Percentiles rank a stretch among this genome's conserved stretches.
These are phyloP conservation scores for Pseudonitzschia pungens DNA, from an alignment of 108 stramenopile genomes.

Conservation along the genomic window DNA sequence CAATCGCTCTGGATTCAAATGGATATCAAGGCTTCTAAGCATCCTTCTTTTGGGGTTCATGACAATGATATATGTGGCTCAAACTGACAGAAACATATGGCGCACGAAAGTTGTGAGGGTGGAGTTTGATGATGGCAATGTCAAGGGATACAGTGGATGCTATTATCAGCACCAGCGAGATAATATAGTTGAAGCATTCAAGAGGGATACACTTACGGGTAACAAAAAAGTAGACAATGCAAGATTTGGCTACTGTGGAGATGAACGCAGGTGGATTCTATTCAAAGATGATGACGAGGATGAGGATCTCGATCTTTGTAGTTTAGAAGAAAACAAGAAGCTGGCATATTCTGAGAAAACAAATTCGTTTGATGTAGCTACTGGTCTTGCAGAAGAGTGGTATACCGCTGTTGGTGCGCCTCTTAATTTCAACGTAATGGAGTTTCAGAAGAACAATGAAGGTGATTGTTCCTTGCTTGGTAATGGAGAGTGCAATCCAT, in stretches of 20 bases:
- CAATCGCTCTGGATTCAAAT: neutral
- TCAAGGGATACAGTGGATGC: slow-evolving; percentile 2
- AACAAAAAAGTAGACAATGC: neutral
- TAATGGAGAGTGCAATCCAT: neutral
- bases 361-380: neutral
- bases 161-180: neutral
- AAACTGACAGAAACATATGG: neutral
- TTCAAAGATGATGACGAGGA: neutral
- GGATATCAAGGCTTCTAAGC: neutral
- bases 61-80: neutral
- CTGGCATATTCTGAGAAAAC: neutral
- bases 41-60: neutral
- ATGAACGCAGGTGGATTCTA: neutral
- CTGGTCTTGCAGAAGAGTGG: neutral
- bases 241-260: neutral
- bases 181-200: neutral
- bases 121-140: neutral
- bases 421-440: neutral
- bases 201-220: neutral
- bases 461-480: neutral
- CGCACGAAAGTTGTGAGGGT: neutral
- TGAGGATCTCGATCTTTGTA: no score
- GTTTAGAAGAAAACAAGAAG: neutral
- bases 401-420: neutral
- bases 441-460: neutral